Conservation (phyloP, 768 basidiomycete genomes). For the Termitomyces sp. region DNA sequence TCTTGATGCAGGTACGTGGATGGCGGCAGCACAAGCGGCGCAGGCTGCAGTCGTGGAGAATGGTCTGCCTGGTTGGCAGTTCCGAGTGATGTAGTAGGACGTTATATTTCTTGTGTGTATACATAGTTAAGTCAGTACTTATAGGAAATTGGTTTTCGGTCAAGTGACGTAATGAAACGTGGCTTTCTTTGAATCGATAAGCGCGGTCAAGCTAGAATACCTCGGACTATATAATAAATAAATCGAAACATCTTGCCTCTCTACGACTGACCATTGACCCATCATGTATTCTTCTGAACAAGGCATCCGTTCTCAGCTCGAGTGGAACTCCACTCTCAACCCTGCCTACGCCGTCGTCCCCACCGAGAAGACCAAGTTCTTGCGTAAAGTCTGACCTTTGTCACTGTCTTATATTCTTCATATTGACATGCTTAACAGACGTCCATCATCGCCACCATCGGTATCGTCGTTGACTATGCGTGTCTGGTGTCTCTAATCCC, state of each 20-base stretch:
- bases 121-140: constrained; percentile 18
- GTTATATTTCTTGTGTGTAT: constrained; percentile 19
- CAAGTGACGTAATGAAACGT: constrained; percentile 7
- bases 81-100: constrained; percentile 62
- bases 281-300: constrained; percentile 55
- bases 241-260: constrained; percentile 16
- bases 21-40: constrained; percentile 70
- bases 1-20: constrained; percentile 58
- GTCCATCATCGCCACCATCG: constrained; percentile 97
- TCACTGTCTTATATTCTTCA: background rate
- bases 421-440: constrained; percentile 48
- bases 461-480: constrained; percentile 33
- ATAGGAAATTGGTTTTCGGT: constrained; percentile 1
- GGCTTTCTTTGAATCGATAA: constrained; percentile 15
- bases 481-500: background rate
- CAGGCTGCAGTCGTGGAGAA: constrained; percentile 65
- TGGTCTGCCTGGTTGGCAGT: constrained; percentile 71
- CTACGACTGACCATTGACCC: constrained; percentile 12
- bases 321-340: constrained; percentile 86
- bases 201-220: background rate
- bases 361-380: constrained; percentile 75
- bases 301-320: constrained; percentile 71
- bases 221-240: constrained; percentile 1
- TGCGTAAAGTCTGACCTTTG: constrained; percentile 71
- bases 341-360: constrained; percentile 66